Base-by-base conservation (phyloP, 1,284 basidiomycete species). In the Sporisorium exsertum region DNA sequence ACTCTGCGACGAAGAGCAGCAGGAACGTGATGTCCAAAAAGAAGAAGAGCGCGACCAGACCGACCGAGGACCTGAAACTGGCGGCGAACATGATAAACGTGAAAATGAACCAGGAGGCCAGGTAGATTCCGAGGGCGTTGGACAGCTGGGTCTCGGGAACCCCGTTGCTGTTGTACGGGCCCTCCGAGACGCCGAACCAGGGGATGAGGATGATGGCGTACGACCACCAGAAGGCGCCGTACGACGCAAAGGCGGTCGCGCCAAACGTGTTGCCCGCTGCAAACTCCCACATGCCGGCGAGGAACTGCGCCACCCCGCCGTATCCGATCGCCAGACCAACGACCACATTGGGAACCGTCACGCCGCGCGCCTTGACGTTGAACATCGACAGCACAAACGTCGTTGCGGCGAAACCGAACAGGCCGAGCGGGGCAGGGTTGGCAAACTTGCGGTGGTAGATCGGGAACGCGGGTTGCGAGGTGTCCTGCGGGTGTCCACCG, bases 251-350 rank as follows among this genome's bases (percentile, higher is more conserved):
- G 8, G 93, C 94, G 88, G 89, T 87, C 18, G 87, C 87, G 71
- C 87, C 89, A 69, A 89, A 90, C 2, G 88, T 89, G 86, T 89
- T 89, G 12, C 92, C 92, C 46, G 89, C 88, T 1, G 92, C 91
- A 85, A 94, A 94, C 83, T 89, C 88, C 86, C 88, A 88, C 81
- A 89, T 87, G 52, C 89, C 89, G 2, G 88, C 88, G 24, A 89
- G 85, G 58, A 89, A 71, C 81, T 89, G 95, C 9, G 89, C 90
- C 24, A 95, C 89, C 70, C 95, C 95, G 64, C 94, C 95, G 53
- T 81, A 82, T 10, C 55, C 80, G 54, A 85, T 60, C 4, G 79
- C 84, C 26, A 83, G 57, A 50, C 77, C 77, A 33, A 81, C 74
- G 18, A 84, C 72, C 5, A 81, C 69, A 35, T 81, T 76, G 45